A percentile compares a stretch with the other conserved stretches of the same genome.
Evolutionary conservation across 768 basidiomycete species (phyloP).

Genomic region (Cystobasidium ongulense): DNA sequence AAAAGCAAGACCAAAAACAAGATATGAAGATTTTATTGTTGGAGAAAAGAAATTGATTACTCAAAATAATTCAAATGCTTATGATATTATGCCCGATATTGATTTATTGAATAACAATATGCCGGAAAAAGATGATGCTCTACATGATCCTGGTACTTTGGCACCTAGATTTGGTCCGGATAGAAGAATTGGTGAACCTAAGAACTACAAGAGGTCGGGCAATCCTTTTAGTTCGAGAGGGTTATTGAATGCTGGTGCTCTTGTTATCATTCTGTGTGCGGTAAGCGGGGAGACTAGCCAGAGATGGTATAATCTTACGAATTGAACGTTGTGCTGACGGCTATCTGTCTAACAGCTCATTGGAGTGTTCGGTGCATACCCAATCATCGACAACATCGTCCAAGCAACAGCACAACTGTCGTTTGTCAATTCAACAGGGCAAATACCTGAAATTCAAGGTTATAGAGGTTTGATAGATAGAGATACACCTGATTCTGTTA

Average conservation of each 20-base stretch:
- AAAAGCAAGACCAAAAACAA: constrained; percentile 20
- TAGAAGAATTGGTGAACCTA: constrained; percentile 18
- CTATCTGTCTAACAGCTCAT: constrained; percentile 4
- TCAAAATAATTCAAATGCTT: not conserved
- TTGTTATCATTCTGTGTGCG: constrained; percentile 9
- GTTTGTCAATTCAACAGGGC: constrained; percentile 2
- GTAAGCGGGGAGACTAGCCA: not conserved
- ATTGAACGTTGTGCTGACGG: no score
- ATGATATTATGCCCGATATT: constrained; percentile 28
- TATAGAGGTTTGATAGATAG: constrained; percentile 59
- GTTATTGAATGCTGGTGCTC: constrained; percentile 17
- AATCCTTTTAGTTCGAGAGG: not conserved
- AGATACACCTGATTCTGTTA: constrained; percentile 55
- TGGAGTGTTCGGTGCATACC: constrained; percentile 13
- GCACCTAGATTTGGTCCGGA: constrained; percentile 8
- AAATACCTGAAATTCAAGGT: constrained; percentile 40
- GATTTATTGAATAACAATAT: not conserved
- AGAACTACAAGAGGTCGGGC: not conserved
- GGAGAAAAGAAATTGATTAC: constrained; percentile 6
- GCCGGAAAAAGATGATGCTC: constrained; percentile 28
- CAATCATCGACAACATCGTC: not conserved
- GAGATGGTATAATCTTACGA: no score
- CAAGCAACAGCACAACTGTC: not conserved
- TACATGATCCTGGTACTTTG: constrained; percentile 21
- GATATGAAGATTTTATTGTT: constrained; percentile 19